Conservation (phyloP, 2,329 filamentous ascomycete species). For the Alternaria ethzedia region DNA sequence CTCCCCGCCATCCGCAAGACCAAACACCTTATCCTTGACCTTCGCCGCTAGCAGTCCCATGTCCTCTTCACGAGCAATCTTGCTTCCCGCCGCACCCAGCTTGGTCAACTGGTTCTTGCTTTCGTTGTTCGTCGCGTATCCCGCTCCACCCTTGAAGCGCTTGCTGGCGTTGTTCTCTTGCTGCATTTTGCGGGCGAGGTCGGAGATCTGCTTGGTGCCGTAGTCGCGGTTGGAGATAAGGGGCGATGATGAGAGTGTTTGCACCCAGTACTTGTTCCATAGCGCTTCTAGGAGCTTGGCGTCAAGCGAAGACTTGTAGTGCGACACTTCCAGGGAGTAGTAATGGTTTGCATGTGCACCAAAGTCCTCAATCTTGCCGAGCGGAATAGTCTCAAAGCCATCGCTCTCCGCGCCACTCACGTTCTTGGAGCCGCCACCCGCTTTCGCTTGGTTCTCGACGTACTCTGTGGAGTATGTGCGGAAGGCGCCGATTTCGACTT, state of each 20-base stretch:
- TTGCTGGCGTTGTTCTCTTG: slow-evolving; percentile 62
- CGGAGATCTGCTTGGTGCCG: slow-evolving; percentile 87
- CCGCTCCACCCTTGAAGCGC: slow-evolving; percentile 32
- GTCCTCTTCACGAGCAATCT: slow-evolving; percentile 67
- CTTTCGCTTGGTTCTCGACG: slow-evolving; percentile 51
- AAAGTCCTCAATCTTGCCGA: slow-evolving; percentile 95
- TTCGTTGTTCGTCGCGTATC: slow-evolving; percentile 3
- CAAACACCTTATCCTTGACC: slow-evolving; percentile 69
- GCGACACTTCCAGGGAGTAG: slow-evolving; percentile 88
- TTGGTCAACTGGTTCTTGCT: slow-evolving; percentile 59
- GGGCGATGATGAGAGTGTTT: slow-evolving; percentile 89
- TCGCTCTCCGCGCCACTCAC: slow-evolving; percentile 56
- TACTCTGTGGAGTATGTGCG: slow-evolving; percentile 83
- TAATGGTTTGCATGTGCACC: slow-evolving; percentile 90
- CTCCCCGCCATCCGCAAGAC: slow-evolving; percentile 14
- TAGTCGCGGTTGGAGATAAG: slow-evolving; percentile 93
- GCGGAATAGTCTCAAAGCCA: slow-evolving; percentile 78
- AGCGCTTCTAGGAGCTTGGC: slow-evolving; percentile 82
- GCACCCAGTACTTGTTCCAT: slow-evolving; percentile 99
- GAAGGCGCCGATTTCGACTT: slow-evolving; percentile 97
- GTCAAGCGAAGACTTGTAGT: slow-evolving; percentile 94
- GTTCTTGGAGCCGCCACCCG: slow-evolving; percentile 36
- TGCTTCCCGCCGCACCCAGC: slow-evolving; percentile 65
- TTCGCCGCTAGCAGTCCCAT: slow-evolving; percentile 68
- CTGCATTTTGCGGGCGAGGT: slow-evolving; percentile 81